A percentile compares a stretch with the other conserved stretches of the same genome.
These are phyloP conservation scores for Viola odorata DNA, from an alignment of 345 rosid species.

Conservation along the genomic window DNA sequence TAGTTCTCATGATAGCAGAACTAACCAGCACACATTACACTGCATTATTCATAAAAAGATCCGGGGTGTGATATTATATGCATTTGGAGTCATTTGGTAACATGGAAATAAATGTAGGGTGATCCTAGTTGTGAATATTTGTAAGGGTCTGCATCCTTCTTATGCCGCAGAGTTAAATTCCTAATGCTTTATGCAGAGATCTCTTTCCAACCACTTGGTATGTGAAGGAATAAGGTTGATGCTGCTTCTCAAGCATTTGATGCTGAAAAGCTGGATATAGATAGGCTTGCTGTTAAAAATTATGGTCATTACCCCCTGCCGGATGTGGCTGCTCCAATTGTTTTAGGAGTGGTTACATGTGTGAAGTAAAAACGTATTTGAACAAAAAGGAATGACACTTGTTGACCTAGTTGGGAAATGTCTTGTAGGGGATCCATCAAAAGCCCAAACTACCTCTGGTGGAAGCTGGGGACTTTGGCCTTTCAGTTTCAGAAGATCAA, in stretches of 20 bases:
- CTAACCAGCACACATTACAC: too few relatives aligned
- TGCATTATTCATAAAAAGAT: too few relatives aligned
- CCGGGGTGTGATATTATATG: not conserved
- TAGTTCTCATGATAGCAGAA: too few relatives aligned
- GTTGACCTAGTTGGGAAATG: slow-evolving; percentile 43
- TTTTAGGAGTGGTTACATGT: slow-evolving; percentile 45
- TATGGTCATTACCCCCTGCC: slow-evolving; percentile 43
- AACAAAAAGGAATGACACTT: slow-evolving; percentile 54
- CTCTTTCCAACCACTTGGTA: slow-evolving; percentile 63
- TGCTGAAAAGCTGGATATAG: slow-evolving; percentile 44
- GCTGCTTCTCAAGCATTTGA: slow-evolving; percentile 63
- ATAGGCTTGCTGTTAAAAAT: slow-evolving; percentile 44
- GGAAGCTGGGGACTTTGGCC: slow-evolving; percentile 95
- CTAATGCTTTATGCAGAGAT: slow-evolving; percentile 46
- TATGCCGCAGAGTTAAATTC: slow-evolving; percentile 8
- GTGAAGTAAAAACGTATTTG: slow-evolving; percentile 37
- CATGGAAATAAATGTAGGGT: not conserved
- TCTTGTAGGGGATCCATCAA: slow-evolving; percentile 37
- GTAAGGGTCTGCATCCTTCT: not conserved
- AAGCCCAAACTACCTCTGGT: slow-evolving; percentile 27
- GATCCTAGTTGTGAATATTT: not conserved
- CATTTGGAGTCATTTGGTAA: not conserved
- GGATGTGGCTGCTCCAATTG: slow-evolving; percentile 48
- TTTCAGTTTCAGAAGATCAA: slow-evolving; percentile 49
- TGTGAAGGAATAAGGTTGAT: slow-evolving; percentile 54